Percentiles rank a stretch among this genome's conserved stretches.
These are phyloP conservation scores for Rhizopogon vesiculosus DNA, from an alignment of 768 basidiomycete genomes.

Conservation along the genomic window DNA sequence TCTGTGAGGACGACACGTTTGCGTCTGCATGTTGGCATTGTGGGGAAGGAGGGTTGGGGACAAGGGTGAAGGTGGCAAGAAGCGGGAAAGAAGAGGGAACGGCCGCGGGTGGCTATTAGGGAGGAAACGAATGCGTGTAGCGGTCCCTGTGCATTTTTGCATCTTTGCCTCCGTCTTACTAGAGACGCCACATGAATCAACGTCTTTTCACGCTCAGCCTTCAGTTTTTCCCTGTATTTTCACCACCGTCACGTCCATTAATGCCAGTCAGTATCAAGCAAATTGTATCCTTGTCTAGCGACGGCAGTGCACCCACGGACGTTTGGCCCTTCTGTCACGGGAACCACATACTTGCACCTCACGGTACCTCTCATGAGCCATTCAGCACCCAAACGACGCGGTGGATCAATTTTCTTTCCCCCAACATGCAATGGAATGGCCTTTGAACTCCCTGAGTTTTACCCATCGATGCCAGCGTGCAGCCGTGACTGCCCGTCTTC, in stretches of 20 bases:
- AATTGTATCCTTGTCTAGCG: background rate
- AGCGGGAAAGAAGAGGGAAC: constrained; percentile 56
- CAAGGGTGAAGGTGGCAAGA: constrained; percentile 41
- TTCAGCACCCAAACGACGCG: background rate
- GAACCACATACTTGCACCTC: background rate
- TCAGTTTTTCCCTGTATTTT: background rate
- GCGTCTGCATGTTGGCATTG: constrained; percentile 86
- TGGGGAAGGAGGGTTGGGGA: constrained; percentile 37
- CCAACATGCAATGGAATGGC: background rate
- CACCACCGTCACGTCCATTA: background rate
- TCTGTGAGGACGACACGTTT: constrained; percentile 88
- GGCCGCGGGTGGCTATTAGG: constrained; percentile 51
- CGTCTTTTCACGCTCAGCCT: constrained; percentile 4
- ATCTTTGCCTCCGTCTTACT: constrained; percentile 17
- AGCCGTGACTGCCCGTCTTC: background rate
- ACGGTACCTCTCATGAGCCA: too few species aligned
- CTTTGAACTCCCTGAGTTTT: background rate
- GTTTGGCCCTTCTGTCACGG: background rate
- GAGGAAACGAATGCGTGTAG: constrained; percentile 47
- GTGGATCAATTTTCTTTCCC: background rate
- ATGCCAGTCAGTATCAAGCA: background rate
- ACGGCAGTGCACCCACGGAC: background rate
- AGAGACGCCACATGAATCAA: constrained; percentile 17
- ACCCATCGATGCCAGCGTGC: background rate
- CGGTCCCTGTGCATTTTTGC: constrained; percentile 26